phyloP scores from a whole-genome alignment of 2,329 filamentous ascomycete genomes.

The Plenodomus biglobosus region DNA sequence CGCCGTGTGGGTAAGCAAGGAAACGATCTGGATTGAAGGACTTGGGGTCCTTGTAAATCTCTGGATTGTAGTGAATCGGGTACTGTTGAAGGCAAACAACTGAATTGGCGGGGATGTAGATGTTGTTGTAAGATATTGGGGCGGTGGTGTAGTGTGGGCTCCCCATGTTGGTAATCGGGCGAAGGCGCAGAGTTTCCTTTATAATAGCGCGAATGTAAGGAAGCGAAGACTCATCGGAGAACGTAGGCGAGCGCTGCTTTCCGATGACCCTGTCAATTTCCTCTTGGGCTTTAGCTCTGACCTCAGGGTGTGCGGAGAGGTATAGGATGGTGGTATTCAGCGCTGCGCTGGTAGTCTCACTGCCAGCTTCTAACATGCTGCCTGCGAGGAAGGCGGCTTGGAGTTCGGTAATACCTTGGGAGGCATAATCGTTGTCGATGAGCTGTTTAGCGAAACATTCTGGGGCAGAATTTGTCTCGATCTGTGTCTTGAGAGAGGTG shows the following conservation, averaged over 20 bases:
- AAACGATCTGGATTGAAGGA: slow-evolving; percentile 51
- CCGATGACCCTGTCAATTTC: slow-evolving; percentile 25
- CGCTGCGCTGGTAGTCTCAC: slow-evolving; percentile 43
- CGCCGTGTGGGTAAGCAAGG: slow-evolving; percentile 33
- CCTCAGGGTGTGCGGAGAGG: slow-evolving; percentile 28
- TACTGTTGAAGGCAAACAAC: slow-evolving; percentile 36
- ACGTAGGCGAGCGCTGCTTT: slow-evolving; percentile 21
- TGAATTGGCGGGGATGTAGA: slow-evolving; percentile 48
- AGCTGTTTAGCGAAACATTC: slow-evolving; percentile 43
- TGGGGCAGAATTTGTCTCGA: slow-evolving; percentile 36
- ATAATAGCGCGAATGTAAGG: slow-evolving; percentile 42
- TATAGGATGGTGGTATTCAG: slow-evolving; percentile 40
- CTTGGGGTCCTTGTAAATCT: slow-evolving; percentile 39
- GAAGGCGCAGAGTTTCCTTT: slow-evolving; percentile 50
- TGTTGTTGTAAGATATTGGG: slow-evolving; percentile 45
- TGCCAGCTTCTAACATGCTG: slow-evolving; percentile 46
- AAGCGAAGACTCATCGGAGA: slow-evolving; percentile 52
- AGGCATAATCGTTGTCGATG: slow-evolving; percentile 43
- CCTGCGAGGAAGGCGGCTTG: slow-evolving; percentile 42
- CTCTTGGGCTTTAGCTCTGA: slow-evolving; percentile 22
- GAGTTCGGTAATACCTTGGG: slow-evolving; percentile 39
- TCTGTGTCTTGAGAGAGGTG: slow-evolving; percentile 31
- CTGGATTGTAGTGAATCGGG: slow-evolving; percentile 43
- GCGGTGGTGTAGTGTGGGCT: slow-evolving; percentile 41
- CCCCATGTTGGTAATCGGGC: slow-evolving; percentile 39